Evolutionary conservation across 257 asterid species (phyloP).

Genomic region (Solanum appendiculatum): DNA sequence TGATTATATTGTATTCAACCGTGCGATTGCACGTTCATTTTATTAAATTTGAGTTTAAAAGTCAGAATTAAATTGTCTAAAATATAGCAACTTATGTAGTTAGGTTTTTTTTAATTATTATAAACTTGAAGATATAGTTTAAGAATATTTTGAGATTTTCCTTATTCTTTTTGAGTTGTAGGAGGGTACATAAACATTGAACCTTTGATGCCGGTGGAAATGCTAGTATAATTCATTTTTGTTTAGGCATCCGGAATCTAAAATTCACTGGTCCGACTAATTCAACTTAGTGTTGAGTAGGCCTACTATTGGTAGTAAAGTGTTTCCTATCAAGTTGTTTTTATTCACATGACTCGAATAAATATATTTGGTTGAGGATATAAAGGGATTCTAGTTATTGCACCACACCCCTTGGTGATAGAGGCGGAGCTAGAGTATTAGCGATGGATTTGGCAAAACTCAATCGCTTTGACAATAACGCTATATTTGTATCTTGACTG

Average conservation of each 20-base stretch:
- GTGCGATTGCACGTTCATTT: constrained; percentile 1
- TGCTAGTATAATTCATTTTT: background rate
- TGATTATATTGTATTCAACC: background rate
- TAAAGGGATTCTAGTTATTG: background rate
- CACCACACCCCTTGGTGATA: background rate
- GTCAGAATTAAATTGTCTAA: background rate
- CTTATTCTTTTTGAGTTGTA: background rate
- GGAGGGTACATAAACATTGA: background rate
- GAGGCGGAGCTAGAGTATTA: background rate
- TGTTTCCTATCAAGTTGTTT: background rate
- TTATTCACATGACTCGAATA: background rate
- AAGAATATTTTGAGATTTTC: background rate
- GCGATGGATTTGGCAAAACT: background rate
- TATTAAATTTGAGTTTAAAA: background rate
- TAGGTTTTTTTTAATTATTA: too few relatives aligned
- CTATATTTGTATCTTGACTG: too few relatives aligned
- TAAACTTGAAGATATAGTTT: too few relatives aligned
- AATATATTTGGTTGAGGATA: background rate
- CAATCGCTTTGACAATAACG: background rate
- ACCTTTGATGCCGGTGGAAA: background rate
- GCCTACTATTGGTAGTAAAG: too few relatives aligned
- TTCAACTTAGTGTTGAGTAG: background rate
- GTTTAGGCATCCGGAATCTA: background rate
- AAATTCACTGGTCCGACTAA: background rate
- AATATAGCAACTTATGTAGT: background rate